These are phyloP conservation scores for Spergularia bocconei DNA, from an alignment of 148 eudicot genomes.

Conservation along the genomic window DNA sequence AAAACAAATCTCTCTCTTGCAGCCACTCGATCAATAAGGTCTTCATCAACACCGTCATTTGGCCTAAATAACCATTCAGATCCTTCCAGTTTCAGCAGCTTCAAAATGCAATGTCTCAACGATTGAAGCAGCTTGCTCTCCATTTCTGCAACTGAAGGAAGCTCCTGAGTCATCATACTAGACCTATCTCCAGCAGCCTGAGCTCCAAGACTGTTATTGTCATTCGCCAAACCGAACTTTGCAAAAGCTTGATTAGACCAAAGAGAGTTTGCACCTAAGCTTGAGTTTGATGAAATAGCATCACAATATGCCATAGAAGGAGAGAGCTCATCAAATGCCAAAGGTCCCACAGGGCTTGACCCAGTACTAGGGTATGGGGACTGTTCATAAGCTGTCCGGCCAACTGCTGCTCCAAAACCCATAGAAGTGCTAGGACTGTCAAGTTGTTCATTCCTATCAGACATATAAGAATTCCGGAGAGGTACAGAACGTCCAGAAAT, in stretches of 20 bases:
- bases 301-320: slow-evolving; percentile 52
- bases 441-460: slow-evolving; percentile 41
- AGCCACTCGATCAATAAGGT: slow-evolving; percentile 78
- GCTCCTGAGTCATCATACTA: slow-evolving; percentile 40
- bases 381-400: slow-evolving; percentile 36
- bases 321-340: slow-evolving; percentile 54
- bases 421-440: slow-evolving; percentile 34
- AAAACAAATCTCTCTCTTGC: slow-evolving; percentile 70
- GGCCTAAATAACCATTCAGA: slow-evolving; percentile 88
- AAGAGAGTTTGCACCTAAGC: slow-evolving; percentile 52
- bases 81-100: slow-evolving; percentile 89
- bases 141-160: slow-evolving; percentile 43
- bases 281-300: slow-evolving; percentile 41
- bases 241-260: slow-evolving; percentile 79
- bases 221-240: slow-evolving; percentile 71
- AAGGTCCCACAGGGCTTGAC: slow-evolving; percentile 44
- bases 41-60: slow-evolving; percentile 89
- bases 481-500: slow-evolving; percentile 69
- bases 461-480: slow-evolving; percentile 33
- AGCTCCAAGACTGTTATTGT: slow-evolving; percentile 21
- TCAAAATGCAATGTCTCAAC: slow-evolving; percentile 66
- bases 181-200: slow-evolving; percentile 28
- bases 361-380: slow-evolving; percentile 38
- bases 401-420: slow-evolving; percentile 42
- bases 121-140: slow-evolving; percentile 77